Percentiles rank a stretch among this genome's conserved stretches.
Evolutionary conservation across 352 stramenopile genomes (phyloP).

Genomic region (Globisporangium polare): DNA sequence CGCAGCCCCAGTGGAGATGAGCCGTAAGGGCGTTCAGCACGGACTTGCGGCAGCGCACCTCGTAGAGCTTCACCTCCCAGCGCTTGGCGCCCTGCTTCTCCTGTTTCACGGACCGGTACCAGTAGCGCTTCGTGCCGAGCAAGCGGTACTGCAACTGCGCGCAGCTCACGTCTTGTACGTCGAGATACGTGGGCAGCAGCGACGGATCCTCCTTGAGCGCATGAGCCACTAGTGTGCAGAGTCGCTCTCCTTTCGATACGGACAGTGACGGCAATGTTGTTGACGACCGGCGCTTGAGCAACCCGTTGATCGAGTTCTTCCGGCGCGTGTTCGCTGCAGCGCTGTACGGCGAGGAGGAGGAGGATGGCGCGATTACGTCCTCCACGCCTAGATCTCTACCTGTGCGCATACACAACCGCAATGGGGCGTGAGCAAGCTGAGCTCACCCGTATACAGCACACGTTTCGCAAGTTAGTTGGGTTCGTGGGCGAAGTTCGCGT

Average conservation of each 20-base stretch:
- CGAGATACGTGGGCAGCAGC: neutral
- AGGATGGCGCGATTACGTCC: neutral
- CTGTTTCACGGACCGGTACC: constrained; percentile 63
- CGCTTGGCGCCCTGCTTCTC: constrained; percentile 47
- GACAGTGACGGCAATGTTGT: neutral
- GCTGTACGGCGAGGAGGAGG: neutral
- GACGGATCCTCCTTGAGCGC: neutral
- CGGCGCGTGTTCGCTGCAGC: constrained; percentile 2
- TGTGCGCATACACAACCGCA: neutral
- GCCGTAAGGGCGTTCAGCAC: constrained; percentile 14
- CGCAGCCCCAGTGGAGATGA: constrained; percentile 28
- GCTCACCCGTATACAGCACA: neutral
- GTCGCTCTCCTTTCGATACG: constrained; percentile 2
- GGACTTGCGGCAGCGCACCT: constrained; percentile 46
- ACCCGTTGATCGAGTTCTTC: neutral
- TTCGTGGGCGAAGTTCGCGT: neutral
- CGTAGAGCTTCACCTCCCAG: constrained; percentile 59
- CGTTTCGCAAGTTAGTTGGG: neutral
- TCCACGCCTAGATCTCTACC: neutral
- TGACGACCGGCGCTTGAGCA: constrained; percentile 14
- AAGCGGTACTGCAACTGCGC: constrained; percentile 55
- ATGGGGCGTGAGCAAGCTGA: neutral
- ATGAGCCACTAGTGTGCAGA: constrained; percentile 1
- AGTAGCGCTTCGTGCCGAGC: constrained; percentile 60
- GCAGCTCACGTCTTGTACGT: constrained; percentile 39